phyloP scores from a whole-genome alignment of 164 flowering plant species.

The Echeveria elegans region DNA sequence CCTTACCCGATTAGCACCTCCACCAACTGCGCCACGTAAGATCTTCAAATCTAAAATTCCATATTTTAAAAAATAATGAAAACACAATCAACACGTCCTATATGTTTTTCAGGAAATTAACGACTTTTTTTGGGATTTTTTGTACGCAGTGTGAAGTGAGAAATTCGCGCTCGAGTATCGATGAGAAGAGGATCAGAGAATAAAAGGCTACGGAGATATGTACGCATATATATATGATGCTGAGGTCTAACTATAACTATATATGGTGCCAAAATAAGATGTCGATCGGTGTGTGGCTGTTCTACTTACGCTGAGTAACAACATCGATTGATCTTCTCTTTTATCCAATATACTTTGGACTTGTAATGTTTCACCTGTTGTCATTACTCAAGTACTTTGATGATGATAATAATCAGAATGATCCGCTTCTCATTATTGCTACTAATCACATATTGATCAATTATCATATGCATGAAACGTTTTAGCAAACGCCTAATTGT shows the following conservation, averaged over 20 bases:
- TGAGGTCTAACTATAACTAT: neutral
- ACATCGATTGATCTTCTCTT: no score
- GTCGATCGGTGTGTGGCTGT: neutral
- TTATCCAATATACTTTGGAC: no score
- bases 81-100: neutral
- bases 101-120: no score
- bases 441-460: no score
- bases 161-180: neutral
- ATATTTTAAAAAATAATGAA: neutral
- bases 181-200: neutral
- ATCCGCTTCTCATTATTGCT: neutral
- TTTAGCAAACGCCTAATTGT: no score
- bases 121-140: neutral
- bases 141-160: neutral
- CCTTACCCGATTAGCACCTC: slow-evolving; percentile 11
- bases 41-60: neutral
- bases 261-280: neutral
- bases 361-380: neutral
- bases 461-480: no score
- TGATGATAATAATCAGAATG: neutral
- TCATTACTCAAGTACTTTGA: neutral
- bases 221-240: neutral
- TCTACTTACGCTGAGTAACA: no score
- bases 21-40: slow-evolving; percentile 10
- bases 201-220: neutral